Percentiles rank a stretch among this genome's conserved stretches.
Conservation (phyloP, 2,329 filamentous ascomycete species). For the Xylaria sp. region DNA sequence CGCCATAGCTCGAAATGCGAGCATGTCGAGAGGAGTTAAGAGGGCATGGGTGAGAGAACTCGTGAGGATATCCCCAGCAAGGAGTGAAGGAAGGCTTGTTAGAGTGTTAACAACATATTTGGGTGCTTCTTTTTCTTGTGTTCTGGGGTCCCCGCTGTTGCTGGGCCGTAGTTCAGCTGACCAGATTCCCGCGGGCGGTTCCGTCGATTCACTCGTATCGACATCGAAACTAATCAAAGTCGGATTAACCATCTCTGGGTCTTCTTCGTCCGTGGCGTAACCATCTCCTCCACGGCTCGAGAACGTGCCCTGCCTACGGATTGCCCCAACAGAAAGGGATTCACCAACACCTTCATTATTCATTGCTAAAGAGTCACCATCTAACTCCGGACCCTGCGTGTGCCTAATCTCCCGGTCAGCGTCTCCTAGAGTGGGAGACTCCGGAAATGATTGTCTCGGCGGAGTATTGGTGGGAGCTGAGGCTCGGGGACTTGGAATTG, state of each 20-base stretch:
- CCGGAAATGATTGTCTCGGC: conserved; percentile 43
- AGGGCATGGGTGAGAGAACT: conserved; percentile 56
- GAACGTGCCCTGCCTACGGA: conserved; percentile 58
- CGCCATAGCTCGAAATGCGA: conserved; percentile 58
- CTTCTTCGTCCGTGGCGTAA: conserved; percentile 66
- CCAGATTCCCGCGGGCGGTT: conserved; percentile 64
- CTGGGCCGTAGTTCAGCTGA: conserved; percentile 68
- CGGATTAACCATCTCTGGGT: conserved; percentile 63
- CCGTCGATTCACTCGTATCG: conserved; percentile 64
- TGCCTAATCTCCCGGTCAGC: conserved; percentile 48
- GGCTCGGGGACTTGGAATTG: conserved; percentile 24
- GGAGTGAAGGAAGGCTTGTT: conserved; percentile 59
- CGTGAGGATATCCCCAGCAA: conserved; percentile 61
- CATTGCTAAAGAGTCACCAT: conserved; percentile 42
- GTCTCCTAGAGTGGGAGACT: conserved; percentile 48
- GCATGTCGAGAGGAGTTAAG: conserved; percentile 59
- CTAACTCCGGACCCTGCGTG: conserved; percentile 38
- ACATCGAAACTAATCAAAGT: conserved; percentile 71
- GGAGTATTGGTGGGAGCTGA: conserved; percentile 18
- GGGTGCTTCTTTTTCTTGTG: conserved; percentile 48
- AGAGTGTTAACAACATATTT: conserved; percentile 61
- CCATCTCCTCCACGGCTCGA: conserved; percentile 59
- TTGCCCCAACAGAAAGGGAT: conserved; percentile 47
- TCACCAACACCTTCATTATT: conserved; percentile 48
- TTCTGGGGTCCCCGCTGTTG: conserved; percentile 47